phyloP scores from a whole-genome alignment of 768 basidiomycete species.

The Megacollybia marginata region DNA sequence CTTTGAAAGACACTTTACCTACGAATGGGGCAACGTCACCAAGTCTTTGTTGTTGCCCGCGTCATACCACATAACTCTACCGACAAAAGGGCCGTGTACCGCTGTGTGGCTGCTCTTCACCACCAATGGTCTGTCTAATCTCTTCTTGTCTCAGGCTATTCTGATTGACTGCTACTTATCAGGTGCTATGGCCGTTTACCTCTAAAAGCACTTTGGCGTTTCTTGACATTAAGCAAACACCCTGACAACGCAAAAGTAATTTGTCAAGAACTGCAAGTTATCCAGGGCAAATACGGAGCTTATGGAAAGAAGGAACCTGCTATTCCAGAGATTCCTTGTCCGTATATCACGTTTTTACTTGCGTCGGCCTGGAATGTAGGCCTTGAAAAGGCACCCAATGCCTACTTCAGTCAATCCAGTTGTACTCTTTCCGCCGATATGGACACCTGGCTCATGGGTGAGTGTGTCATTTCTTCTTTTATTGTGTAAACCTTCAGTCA shows the following conservation, averaged over 20 bases:
- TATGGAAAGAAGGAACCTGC: not conserved
- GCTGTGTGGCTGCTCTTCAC: too few relatives aligned
- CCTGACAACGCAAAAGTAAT: slow-evolving; percentile 17
- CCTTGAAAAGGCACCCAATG: slow-evolving; percentile 3
- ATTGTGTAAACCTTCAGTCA: slow-evolving; percentile 2
- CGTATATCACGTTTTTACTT: slow-evolving; percentile 11
- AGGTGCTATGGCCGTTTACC: slow-evolving; percentile 16
- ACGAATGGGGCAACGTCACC: too few relatives aligned
- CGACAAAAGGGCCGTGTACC: too few relatives aligned
- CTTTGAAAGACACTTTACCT: too few relatives aligned
- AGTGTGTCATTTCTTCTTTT: not conserved
- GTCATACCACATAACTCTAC: too few relatives aligned
- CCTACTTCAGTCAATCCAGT: too few relatives aligned
- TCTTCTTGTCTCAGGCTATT: too few relatives aligned
- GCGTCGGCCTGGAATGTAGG: slow-evolving; percentile 11
- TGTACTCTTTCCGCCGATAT: slow-evolving; percentile 9
- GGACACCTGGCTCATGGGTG: slow-evolving; percentile 4
- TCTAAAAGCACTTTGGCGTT: slow-evolving; percentile 11
- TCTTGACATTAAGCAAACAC: slow-evolving; percentile 13
- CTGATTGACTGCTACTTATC: too few relatives aligned
- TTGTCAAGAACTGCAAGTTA: slow-evolving; percentile 10
- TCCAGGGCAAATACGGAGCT: slow-evolving; percentile 16
- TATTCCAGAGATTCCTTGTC: slow-evolving; percentile 9
- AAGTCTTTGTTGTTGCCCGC: too few relatives aligned
- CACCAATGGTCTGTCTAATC: too few relatives aligned